Evolutionary conservation across 2,329 filamentous ascomycete genomes (phyloP).

Genomic region (Keithomyces neogunnii): DNA sequence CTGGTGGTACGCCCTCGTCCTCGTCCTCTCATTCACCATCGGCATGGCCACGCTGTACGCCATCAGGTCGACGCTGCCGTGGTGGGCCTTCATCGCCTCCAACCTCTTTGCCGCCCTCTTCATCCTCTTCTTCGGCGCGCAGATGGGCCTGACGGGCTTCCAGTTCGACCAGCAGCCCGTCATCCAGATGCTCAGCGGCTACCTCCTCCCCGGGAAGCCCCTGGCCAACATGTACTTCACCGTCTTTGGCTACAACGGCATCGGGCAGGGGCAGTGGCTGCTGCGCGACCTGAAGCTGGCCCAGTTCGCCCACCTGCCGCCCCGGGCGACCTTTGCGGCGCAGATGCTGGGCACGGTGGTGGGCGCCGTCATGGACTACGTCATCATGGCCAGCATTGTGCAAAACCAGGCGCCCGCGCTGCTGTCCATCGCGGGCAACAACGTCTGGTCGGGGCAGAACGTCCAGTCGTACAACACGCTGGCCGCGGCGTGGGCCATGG

Average conservation of each 20-base stretch:
- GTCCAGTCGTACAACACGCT: conserved; percentile 36
- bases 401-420: conserved; percentile 27
- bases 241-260: conserved; percentile 23
- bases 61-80: conserved; percentile 15
- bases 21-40: conserved; percentile 15
- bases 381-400: conserved; percentile 37
- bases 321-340: conserved; percentile 13
- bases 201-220: conserved; percentile 31
- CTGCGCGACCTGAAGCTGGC: conserved; percentile 21
- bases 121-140: conserved; percentile 31
- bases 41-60: conserved; percentile 29
- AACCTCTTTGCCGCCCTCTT: conserved; percentile 25
- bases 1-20: conserved; percentile 32
- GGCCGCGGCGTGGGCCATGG: conserved; percentile 18
- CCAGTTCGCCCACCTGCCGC: conserved; percentile 20
- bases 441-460: conserved; percentile 36
- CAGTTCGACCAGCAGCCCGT: conserved; percentile 21
- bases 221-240: conserved; percentile 37
- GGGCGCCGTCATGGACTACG: conserved; percentile 35
- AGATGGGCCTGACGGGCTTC: conserved; percentile 28
- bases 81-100: conserved; percentile 33
- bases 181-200: conserved; percentile 39
- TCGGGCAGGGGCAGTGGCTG: conserved; percentile 22
- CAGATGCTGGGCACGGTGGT: conserved; percentile 33
- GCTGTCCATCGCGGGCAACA: conserved; percentile 28